Percentiles rank a stretch among this genome's conserved stretches.
Evolutionary conservation across 2,329 filamentous ascomycete genomes (phyloP).

Genomic region (Fusarium nematophilum): DNA sequence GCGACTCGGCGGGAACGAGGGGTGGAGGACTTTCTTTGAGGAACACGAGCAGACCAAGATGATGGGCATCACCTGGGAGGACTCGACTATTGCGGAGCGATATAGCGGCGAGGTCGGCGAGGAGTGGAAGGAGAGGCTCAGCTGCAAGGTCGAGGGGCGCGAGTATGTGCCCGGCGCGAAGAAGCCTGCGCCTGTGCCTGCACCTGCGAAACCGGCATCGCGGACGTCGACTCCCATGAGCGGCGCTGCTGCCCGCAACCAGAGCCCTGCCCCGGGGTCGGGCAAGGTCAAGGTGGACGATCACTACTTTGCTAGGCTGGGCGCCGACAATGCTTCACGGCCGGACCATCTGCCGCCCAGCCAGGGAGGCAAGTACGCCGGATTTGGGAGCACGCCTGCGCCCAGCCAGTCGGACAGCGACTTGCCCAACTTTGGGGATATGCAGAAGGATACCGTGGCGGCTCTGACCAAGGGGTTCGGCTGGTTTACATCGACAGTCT

Average conservation of each 20-base stretch:
- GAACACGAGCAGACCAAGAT: constrained; percentile 73
- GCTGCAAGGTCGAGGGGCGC: constrained; percentile 86
- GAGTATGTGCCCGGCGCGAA: constrained; percentile 85
- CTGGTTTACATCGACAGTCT: constrained; percentile 90
- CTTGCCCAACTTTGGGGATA: constrained; percentile 81
- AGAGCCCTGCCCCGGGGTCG: constrained; percentile 51
- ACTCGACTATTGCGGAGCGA: constrained; percentile 88
- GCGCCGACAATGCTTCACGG: constrained; percentile 82
- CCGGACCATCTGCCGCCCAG: constrained; percentile 81
- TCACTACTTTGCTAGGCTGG: constrained; percentile 88
- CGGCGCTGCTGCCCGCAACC: constrained; percentile 52
- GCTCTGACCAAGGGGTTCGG: constrained; percentile 93
- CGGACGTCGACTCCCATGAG: constrained; percentile 57
- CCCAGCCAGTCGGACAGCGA: constrained; percentile 58
- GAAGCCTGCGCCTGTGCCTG: constrained; percentile 51
- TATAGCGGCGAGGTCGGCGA: constrained; percentile 92
- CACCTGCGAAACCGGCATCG: constrained; percentile 49
- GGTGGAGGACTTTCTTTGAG: constrained; percentile 90
- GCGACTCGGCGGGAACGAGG: constrained; percentile 89
- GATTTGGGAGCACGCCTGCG: constrained; percentile 84
- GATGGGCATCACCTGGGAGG: constrained; percentile 80
- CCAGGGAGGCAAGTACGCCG: constrained; percentile 91
- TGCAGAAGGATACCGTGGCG: constrained; percentile 90
- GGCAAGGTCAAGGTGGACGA: constrained; percentile 78
- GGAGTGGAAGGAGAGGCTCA: constrained; percentile 92